These are phyloP conservation scores for Myriosclerotinia duriaeana DNA, from an alignment of 2,329 filamentous ascomycete genomes.

Conservation along the genomic window DNA sequence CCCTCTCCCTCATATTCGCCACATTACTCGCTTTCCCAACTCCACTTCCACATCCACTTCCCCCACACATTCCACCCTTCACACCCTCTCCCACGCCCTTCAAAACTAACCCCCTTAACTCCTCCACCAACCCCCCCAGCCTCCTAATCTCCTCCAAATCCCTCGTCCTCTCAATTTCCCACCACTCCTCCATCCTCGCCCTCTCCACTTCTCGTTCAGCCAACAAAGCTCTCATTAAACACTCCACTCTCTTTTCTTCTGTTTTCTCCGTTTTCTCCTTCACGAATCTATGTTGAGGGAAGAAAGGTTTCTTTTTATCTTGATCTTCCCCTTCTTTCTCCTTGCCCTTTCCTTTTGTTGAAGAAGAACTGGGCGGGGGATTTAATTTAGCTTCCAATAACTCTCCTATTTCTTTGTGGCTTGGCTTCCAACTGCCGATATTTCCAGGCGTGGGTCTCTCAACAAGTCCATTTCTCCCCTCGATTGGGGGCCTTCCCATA, in stretches of 20 bases:
- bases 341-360: too few relatives aligned
- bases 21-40: background rate
- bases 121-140: background rate
- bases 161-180: background rate
- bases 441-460: background rate
- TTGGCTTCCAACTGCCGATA: background rate
- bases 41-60: background rate
- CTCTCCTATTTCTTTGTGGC: background rate
- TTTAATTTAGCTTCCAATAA: background rate
- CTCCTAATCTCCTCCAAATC: background rate
- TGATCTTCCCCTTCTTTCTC: background rate
- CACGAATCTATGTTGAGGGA: too few relatives aligned
- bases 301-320: too few relatives aligned
- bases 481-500: background rate
- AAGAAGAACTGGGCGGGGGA: background rate
- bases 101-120: background rate
- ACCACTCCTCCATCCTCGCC: background rate
- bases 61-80: background rate
- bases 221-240: background rate
- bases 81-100: background rate
- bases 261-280: background rate
- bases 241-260: background rate
- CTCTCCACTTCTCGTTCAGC: background rate
- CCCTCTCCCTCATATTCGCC: constrained; percentile 11
- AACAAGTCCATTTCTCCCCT: background rate